Conservation (phyloP, 83 land plant genomes). For the Picea engelmannii region DNA sequence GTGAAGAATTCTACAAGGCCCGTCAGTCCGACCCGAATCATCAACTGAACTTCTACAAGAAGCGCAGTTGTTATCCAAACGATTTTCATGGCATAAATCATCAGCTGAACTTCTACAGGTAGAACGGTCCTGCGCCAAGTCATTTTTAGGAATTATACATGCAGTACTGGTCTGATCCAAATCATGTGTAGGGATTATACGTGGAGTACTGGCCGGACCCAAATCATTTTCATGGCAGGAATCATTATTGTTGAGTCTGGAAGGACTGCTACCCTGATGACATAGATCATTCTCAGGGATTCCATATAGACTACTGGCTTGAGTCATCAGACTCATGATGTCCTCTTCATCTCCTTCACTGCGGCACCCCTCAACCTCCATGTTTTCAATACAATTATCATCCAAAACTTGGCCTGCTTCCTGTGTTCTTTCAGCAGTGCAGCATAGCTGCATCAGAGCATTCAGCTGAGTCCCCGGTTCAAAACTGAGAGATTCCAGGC, state of each 20-base stretch:
- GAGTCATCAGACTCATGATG: slow-evolving; percentile 15
- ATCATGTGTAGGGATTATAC: not conserved
- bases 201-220: not conserved
- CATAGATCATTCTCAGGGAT: not conserved
- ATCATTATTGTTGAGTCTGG: not conserved
- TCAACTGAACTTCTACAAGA: not conserved
- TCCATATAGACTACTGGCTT: not conserved
- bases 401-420: not conserved
- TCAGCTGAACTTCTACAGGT: not conserved
- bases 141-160: not conserved
- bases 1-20: not conserved
- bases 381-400: not conserved
- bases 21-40: not conserved
- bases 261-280: not conserved
- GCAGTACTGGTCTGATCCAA: not conserved
- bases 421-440: slow-evolving; percentile 5
- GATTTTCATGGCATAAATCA: not conserved
- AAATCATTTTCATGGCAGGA: not conserved
- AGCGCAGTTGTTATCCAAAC: not conserved
- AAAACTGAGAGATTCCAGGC: slow-evolving; percentile 19
- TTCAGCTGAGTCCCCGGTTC: slow-evolving; percentile 50
- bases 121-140: not conserved
- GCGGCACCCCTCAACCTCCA: slow-evolving; percentile 1
- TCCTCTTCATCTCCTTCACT: slow-evolving; percentile 11
- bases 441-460: slow-evolving; percentile 22